A percentile compares a stretch with the other conserved stretches of the same genome.
These are phyloP conservation scores for Trametes cubensis DNA, from an alignment of 768 basidiomycete species.

Conservation along the genomic window DNA sequence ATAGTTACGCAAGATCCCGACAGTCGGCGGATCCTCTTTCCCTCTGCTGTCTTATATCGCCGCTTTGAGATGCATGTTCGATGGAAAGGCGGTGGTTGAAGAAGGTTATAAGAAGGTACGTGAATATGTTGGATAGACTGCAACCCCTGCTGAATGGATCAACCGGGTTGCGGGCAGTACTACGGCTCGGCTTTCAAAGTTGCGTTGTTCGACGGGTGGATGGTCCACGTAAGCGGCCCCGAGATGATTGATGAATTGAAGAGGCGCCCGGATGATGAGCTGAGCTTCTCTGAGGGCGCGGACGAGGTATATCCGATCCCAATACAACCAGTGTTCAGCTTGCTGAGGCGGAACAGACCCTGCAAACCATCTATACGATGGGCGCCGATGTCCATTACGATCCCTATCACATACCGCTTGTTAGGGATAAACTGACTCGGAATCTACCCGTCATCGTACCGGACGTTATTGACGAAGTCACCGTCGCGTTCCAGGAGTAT, in stretches of 20 bases:
- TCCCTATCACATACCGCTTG: slow-evolving; percentile 28
- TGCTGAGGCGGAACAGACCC: slow-evolving; percentile 24
- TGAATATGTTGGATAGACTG: neutral
- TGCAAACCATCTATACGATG: slow-evolving; percentile 37
- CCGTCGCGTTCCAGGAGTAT: slow-evolving; percentile 31
- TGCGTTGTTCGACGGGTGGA: slow-evolving; percentile 47
- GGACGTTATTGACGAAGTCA: slow-evolving; percentile 31
- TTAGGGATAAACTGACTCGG: slow-evolving; percentile 34
- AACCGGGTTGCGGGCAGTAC: neutral
- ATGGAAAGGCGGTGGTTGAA: slow-evolving; percentile 14
- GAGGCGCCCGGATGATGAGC: slow-evolving; percentile 45
- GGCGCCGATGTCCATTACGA: slow-evolving; percentile 27
- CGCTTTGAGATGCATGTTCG: slow-evolving; percentile 32
- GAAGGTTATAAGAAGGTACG: slow-evolving; percentile 28
- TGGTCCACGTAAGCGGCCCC: slow-evolving; percentile 46
- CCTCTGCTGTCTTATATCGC: slow-evolving; percentile 38
- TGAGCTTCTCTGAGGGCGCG: slow-evolving; percentile 45
- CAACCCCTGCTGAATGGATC: no score
- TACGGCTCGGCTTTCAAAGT: slow-evolving; percentile 43
- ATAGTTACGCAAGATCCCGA: slow-evolving; percentile 31
- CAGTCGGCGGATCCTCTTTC: slow-evolving; percentile 39
- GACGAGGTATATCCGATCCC: slow-evolving; percentile 37
- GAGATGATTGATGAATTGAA: slow-evolving; percentile 53
- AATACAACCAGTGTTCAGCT: no score
- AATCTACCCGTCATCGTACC: slow-evolving; percentile 27